These are phyloP conservation scores for Urtica urens DNA, from an alignment of 306 rosid genomes.

Conservation along the genomic window DNA sequence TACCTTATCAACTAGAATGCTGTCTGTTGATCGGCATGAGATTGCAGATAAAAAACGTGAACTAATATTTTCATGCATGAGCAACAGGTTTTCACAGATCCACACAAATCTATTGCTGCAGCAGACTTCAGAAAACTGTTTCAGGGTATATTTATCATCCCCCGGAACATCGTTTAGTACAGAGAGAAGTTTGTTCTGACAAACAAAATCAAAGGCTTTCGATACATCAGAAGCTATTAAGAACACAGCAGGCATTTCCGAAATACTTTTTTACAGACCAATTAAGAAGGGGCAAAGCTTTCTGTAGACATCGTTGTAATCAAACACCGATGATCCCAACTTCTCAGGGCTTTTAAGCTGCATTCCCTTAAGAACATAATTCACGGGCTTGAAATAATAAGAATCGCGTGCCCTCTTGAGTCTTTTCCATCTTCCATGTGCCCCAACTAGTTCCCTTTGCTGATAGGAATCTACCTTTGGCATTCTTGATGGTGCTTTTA, in stretches of 20 bases:
- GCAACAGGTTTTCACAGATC: constrained; percentile 39
- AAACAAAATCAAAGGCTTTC: constrained; percentile 73
- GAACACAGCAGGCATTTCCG: constrained; percentile 31
- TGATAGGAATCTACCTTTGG: constrained; percentile 16
- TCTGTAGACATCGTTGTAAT: constrained; percentile 70
- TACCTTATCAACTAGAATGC: constrained; percentile 62
- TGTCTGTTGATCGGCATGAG: constrained; percentile 22
- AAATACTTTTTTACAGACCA: constrained; percentile 29
- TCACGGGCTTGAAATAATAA: constrained; percentile 49
- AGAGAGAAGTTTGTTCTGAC: constrained; percentile 64
- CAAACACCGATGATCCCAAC: constrained; percentile 84
- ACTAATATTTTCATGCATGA: constrained; percentile 27
- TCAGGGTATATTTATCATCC: constrained; percentile 38
- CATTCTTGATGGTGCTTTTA: constrained; percentile 54
- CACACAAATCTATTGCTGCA: constrained; percentile 48
- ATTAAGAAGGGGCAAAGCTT: constrained; percentile 49
- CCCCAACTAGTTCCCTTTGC: constrained; percentile 22
- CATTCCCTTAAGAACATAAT: constrained; percentile 55
- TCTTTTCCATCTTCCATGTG: constrained; percentile 6
- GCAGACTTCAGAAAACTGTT: constrained; percentile 42
- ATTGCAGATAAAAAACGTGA: constrained; percentile 20
- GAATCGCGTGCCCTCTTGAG: constrained; percentile 10
- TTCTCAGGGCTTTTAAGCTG: constrained; percentile 53
- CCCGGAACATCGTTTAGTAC: constrained; percentile 37
- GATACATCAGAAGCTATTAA: constrained; percentile 71